Evolutionary conservation across 768 basidiomycete genomes (phyloP), one percentile per base, ranked within the genome.

Genomic region (Boletus rufocinnamomeus): DNA sequence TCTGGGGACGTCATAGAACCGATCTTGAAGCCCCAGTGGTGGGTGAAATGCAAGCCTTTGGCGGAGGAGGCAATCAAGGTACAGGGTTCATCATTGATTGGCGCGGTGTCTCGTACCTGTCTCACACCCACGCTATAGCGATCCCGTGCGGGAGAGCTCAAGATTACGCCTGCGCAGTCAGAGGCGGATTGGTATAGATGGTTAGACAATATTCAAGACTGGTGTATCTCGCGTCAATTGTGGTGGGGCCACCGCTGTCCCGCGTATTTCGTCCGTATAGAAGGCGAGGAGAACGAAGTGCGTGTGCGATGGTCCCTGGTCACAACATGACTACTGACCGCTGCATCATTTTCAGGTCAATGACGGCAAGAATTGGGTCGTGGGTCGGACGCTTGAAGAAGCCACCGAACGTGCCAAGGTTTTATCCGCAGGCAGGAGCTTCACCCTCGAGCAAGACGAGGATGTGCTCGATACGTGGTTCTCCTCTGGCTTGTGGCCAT

Each of bases 381-480:
- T 95, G 2, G 97, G 94, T 0, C 82, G 94, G 52, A 85, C 81
- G 0, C 54, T 79, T 8, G 87, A 89, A 61, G 85, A 98, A 74
- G 96, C 93, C 5, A 86, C 82, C 5, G 80, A 84, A 61, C 85
- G 88, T 14, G 93, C 91, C 8, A 83, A 84, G 63, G 77, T 76
- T 38, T 72, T 95, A 48, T 91, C 92, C 3, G 79, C 76, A 25
- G 88, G 87, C 32, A 78, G 75, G 50, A 76, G 76, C 54, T 98
- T 92, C 72, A 83, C 79, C 1, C 78, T 99, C 13, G 85, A 89
- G 67, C 97, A 98, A 71, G 97, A 98, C 66, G 92, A 93, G 59
- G 97, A 99, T 71, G 96, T 99, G 2, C 82, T 99, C 16, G 97
- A 99, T 76, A 98, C 96, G 0, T 99, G 97, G 96, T 99, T 98